Percentiles rank a stretch among this genome's conserved stretches.
These are phyloP conservation scores for Hypoxylon lenormandii DNA, from an alignment of 495 filamentous ascomycete species.

Conservation along the genomic window DNA sequence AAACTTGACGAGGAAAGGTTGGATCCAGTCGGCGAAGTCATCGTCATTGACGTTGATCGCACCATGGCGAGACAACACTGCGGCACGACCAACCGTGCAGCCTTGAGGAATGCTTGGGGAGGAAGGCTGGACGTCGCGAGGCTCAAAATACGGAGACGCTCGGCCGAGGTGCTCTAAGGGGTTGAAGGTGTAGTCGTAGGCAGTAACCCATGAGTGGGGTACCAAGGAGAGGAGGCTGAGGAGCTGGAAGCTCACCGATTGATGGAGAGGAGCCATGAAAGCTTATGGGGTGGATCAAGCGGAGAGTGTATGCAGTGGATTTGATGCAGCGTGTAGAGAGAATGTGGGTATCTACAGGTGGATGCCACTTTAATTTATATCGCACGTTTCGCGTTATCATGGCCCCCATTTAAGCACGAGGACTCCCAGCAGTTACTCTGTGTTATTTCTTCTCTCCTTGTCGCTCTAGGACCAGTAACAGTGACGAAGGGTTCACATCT, in stretches of 20 bases:
- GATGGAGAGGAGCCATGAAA: background rate
- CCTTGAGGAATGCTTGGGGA: constrained; percentile 43
- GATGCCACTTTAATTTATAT: constrained; percentile 1
- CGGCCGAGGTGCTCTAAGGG: constrained; percentile 57
- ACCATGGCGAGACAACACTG: constrained; percentile 56
- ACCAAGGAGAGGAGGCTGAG: background rate
- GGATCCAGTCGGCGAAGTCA: constrained; percentile 56
- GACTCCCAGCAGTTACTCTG: background rate
- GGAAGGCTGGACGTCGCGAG: constrained; percentile 51
- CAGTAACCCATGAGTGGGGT: constrained; percentile 2
- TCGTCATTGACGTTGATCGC: constrained; percentile 59
- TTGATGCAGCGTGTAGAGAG: no score
- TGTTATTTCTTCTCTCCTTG: background rate
- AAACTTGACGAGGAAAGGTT: constrained; percentile 55
- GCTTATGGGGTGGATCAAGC: background rate
- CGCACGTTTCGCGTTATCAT: background rate
- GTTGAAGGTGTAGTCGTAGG: constrained; percentile 51
- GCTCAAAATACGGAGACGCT: constrained; percentile 58
- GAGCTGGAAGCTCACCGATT: background rate
- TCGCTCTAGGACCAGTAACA: no score
- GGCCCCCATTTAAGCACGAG: background rate
- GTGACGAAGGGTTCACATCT: no score
- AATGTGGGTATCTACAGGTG: no score
- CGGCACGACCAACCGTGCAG: constrained; percentile 51
- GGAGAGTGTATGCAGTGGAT: no score